Conservation (phyloP, 768 basidiomycete species). For the Ramaria rubella region DNA sequence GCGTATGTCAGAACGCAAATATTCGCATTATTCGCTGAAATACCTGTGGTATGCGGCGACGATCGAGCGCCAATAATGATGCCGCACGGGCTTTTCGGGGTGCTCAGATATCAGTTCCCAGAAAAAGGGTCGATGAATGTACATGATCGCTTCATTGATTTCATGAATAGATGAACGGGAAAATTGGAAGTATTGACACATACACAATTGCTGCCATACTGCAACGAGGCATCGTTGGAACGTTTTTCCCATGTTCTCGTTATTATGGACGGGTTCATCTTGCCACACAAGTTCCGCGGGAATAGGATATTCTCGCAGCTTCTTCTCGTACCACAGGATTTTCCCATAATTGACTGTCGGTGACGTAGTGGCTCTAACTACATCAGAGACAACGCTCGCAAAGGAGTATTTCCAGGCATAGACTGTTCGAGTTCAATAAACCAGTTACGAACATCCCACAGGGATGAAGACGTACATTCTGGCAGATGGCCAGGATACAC, state of each 20-base stretch:
- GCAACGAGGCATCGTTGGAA: conserved; percentile 3
- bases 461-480: neutral
- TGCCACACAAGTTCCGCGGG: conserved; percentile 1
- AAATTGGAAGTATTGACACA: neutral
- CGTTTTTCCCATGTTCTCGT: neutral
- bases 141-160: conserved; percentile 1
- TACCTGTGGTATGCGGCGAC: neutral
- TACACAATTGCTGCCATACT: conserved; percentile 3
- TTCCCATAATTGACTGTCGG: neutral
- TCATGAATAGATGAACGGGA: neutral
- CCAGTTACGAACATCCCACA: neutral
- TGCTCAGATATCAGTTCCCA: neutral
- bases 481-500: neutral
- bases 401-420: conserved; percentile 12
- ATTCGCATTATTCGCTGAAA: too few relatives aligned
- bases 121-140: conserved; percentile 4
- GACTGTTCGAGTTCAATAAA: neutral
- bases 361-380: neutral
- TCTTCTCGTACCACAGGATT: conserved; percentile 3
- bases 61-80: conserved; percentile 1
- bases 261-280: neutral
- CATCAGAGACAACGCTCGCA: conserved; percentile 3
- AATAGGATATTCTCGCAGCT: neutral
- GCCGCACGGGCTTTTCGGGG: neutral
- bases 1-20: neutral